These are phyloP conservation scores for Chalciporus pseudorubinellus DNA, from an alignment of 768 basidiomycete genomes.

Conservation along the genomic window DNA sequence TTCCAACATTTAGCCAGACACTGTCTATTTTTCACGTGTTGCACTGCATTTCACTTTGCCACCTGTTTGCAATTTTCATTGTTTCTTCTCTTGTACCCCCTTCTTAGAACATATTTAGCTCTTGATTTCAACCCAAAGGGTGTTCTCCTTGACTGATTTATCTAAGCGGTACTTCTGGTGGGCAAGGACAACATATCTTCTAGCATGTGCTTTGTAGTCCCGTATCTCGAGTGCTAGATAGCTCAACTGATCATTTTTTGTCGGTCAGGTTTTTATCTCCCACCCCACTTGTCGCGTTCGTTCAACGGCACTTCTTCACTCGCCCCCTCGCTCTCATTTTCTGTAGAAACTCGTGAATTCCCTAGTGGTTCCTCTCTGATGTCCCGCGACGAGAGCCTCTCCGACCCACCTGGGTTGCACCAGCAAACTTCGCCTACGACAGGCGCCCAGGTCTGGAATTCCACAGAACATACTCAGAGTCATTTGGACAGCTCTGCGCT, in stretches of 20 bases:
- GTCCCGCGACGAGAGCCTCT: constrained; percentile 2
- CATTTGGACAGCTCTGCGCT: background rate
- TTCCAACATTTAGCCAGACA: background rate
- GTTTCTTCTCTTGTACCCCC: background rate
- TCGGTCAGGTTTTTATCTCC: constrained; percentile 6
- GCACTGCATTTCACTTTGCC: background rate
- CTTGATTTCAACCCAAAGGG: background rate
- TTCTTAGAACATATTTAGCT: background rate
- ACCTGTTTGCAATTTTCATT: background rate
- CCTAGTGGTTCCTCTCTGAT: constrained; percentile 1
- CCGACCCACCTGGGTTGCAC: background rate
- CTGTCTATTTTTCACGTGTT: background rate
- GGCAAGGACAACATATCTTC: background rate
- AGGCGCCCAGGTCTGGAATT: background rate
- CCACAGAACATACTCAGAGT: background rate
- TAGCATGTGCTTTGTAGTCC: background rate
- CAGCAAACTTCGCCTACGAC: background rate
- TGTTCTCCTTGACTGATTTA: background rate
- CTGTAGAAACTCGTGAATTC: background rate
- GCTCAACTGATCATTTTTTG: background rate
- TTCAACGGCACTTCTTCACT: background rate
- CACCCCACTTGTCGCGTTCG: background rate
- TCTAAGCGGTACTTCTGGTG: background rate
- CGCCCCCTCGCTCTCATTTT: background rate
- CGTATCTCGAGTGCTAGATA: background rate